phyloP scores from a whole-genome alignment of 208 protist genomes.

The Blastocrithidia nonstop region DNA sequence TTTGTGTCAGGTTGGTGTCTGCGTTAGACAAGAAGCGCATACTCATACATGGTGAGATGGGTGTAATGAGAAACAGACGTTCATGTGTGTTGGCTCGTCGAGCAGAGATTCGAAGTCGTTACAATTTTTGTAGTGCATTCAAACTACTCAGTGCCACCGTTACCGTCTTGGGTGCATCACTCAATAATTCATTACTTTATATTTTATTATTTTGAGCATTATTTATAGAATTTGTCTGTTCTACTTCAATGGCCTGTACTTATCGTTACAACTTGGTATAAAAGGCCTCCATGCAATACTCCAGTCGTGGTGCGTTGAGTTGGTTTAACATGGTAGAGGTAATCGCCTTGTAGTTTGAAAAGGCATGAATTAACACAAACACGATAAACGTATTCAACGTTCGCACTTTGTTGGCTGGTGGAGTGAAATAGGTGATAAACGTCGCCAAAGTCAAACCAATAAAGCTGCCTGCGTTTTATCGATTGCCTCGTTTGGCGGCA shows the following conservation, averaged over 20 bases:
- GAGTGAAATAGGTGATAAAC: constrained; percentile 12
- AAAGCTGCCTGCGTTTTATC: constrained; percentile 22
- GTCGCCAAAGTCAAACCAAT: constrained; percentile 24
- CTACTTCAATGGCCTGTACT: constrained; percentile 1
- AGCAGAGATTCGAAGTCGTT: too few species aligned
- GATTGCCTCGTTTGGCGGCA: constrained; percentile 25
- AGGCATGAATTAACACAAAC: constrained; percentile 17
- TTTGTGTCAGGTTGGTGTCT: too few species aligned
- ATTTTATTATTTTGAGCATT: constrained; percentile 2
- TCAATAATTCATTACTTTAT: too few species aligned
- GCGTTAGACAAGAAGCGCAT: too few species aligned
- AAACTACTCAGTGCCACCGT: too few species aligned
- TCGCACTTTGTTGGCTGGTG: constrained; percentile 6
- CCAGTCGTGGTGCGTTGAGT: constrained; percentile 38
- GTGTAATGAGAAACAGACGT: constrained; percentile 11
- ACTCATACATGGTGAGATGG: too few species aligned
- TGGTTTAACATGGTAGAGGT: constrained; percentile 12
- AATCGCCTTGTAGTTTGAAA: constrained; percentile 17
- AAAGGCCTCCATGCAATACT: constrained; percentile 26
- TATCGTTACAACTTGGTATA: too few species aligned
- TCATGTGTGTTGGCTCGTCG: constrained; percentile 15
- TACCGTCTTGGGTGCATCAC: too few species aligned
- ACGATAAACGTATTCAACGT: constrained; percentile 14
- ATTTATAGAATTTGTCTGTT: not conserved
- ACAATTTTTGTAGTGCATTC: too few species aligned